These are phyloP conservation scores for Lunularia cruciata DNA, from an alignment of 225 moss, liverwort and hornwort species.

Conservation along the genomic window DNA sequence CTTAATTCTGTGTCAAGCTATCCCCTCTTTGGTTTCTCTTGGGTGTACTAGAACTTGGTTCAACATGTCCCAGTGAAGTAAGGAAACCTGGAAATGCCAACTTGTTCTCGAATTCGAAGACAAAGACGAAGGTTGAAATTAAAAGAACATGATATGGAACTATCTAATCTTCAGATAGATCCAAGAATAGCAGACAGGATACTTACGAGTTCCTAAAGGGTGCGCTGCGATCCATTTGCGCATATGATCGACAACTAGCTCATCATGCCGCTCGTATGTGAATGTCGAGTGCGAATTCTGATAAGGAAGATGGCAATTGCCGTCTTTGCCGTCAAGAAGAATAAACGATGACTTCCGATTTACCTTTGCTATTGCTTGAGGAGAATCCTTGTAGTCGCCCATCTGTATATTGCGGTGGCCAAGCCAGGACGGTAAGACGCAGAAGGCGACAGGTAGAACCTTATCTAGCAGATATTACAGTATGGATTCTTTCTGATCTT, in stretches of 20 bases:
- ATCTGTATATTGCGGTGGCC: constrained; percentile 44
- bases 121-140: too few species aligned
- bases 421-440: neutral
- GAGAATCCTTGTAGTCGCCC: constrained; percentile 44
- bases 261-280: constrained; percentile 66
- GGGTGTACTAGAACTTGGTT: too few species aligned
- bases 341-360: constrained; percentile 66
- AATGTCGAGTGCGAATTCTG: constrained; percentile 57
- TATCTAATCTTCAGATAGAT: too few species aligned
- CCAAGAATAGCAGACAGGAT: constrained; percentile 2
- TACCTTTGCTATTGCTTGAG: constrained; percentile 72
- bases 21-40: too few species aligned
- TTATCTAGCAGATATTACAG: too few species aligned
- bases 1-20: too few species aligned
- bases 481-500: neutral
- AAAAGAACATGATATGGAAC: too few species aligned
- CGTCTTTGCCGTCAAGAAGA: constrained; percentile 57
- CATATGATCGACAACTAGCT: constrained; percentile 49
- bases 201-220: constrained; percentile 51
- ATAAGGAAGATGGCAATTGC: constrained; percentile 67
- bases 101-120: too few species aligned
- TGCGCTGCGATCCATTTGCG: constrained; percentile 56
- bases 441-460: neutral
- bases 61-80: too few species aligned
- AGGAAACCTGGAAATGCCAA: too few species aligned